Conservation (phyloP, 768 basidiomycete genomes). For the Boletus eberwhitei region DNA sequence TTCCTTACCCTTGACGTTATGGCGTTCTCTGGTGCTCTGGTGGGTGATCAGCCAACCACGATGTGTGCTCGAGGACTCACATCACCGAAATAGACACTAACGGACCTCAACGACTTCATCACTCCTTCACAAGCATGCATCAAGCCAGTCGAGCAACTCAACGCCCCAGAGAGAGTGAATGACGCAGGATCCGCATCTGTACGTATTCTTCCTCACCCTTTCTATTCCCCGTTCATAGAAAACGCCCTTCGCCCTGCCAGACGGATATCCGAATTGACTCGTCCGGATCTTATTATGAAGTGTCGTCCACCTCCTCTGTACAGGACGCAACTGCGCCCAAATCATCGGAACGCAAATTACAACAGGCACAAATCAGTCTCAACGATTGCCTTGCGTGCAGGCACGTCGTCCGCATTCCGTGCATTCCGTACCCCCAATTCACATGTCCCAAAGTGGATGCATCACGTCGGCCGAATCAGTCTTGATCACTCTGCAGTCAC, state of each 20-base stretch:
- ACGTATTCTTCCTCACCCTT: slow-evolving; percentile 12
- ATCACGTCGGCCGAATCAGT: slow-evolving; percentile 98
- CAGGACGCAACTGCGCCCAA: slow-evolving; percentile 21
- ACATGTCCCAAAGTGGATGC: slow-evolving; percentile 66
- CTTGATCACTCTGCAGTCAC: slow-evolving; percentile 93
- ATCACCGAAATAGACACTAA: slow-evolving; percentile 59
- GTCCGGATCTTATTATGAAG: slow-evolving; percentile 84
- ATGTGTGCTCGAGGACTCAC: slow-evolving; percentile 5
- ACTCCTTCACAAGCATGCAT: slow-evolving; percentile 96
- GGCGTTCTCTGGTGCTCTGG: slow-evolving; percentile 87
- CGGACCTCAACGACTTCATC: slow-evolving; percentile 96
- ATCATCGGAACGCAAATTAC: slow-evolving; percentile 54
- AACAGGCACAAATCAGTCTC: slow-evolving; percentile 92
- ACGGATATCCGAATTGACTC: slow-evolving; percentile 92
- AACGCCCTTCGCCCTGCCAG: slow-evolving; percentile 36
- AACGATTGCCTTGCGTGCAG: slow-evolving; percentile 99
- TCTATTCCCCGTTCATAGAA: slow-evolving; percentile 3
- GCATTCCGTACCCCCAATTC: not conserved
- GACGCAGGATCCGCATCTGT: slow-evolving; percentile 45
- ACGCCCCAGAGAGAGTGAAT: slow-evolving; percentile 38
- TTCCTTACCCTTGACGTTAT: slow-evolving; percentile 38
- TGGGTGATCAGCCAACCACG: slow-evolving; percentile 32
- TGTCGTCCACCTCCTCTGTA: slow-evolving; percentile 37
- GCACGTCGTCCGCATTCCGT: slow-evolving; percentile 41
- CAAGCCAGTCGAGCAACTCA: slow-evolving; percentile 76